Base-by-base conservation (phyloP, 768 basidiomycete genomes). In the Tylopilus sp. region DNA sequence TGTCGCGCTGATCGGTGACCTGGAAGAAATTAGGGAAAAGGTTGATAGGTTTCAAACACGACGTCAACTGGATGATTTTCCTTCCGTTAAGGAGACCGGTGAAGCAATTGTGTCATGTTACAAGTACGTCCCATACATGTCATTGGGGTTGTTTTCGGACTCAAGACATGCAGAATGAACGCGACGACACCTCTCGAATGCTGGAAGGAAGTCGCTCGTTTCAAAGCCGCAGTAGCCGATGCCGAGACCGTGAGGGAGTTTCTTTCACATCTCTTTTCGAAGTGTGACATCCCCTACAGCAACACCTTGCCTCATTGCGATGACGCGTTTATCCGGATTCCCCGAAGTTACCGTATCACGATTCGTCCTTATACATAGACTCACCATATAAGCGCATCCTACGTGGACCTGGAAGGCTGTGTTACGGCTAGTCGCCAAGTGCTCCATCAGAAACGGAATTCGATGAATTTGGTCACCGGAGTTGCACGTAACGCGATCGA, bases 101-200 rank as follows among this genome's bases (percentile, higher is more conserved):
- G 77, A 82, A 55, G 80, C 78, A 20, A 77, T 92, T 30, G 74
- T 81, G 3, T 74, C 79, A n/a, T 94, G 91, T 68, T 93, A 91
- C 73, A 79, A 67, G 91, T 86, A 54, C 44, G 39, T 57, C 23
- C 23, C 48, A 44, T 22, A 26, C 10, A n/a, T 22, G 23, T 45
- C 39, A 18, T 28, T 17, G 45, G n/a, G 39, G 15, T 47, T 26
- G 33, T 52, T 21, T 10, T 20, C 17, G 10, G 40, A 50, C 52
- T 50, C 11, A 51, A 8, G 54, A 38, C 38, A 9, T 20, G 8
- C 33, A 74, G 73, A 54, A 59, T 59, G 20, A 70, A 91, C 61
- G 62, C 72, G 4, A 66, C 70, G 1, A 79, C 75, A 1, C 73
- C 89, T 20, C 68, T 93, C 33, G 79, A 91, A 55, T 93, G 90